Evolutionary conservation across 441 rosid species (phyloP).

Genomic region (Euphorbia neoarborescens): DNA sequence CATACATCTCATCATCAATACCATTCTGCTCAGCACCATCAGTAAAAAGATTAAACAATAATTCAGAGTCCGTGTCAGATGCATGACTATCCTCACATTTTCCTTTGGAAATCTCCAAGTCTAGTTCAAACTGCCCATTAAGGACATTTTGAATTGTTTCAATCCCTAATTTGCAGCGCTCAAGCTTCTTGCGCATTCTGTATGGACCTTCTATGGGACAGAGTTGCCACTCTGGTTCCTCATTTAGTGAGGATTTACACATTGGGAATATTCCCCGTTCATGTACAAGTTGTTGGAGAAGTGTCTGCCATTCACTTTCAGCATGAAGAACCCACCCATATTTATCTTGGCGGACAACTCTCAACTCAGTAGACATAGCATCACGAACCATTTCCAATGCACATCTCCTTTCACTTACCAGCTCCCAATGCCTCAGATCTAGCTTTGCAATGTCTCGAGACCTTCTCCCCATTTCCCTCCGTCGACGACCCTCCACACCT

Average conservation of each 20-base stretch:
- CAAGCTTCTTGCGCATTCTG: conserved; percentile 99
- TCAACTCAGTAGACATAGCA: conserved; percentile 95
- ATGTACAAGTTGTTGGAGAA: conserved; percentile 97
- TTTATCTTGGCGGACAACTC: conserved; percentile 99
- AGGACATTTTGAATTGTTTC: conserved; percentile 85
- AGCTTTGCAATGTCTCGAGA: conserved; percentile 74
- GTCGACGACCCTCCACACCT: conserved; percentile 92
- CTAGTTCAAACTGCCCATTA: conserved; percentile 68
- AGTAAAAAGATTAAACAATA: conserved; percentile 46
- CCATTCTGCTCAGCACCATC: conserved; percentile 36
- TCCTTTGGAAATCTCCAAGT: conserved; percentile 48
- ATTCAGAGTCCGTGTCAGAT: conserved; percentile 59
- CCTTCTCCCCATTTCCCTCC: conserved; percentile 89
- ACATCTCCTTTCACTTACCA: conserved; percentile 87
- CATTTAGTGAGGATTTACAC: conserved; percentile 46
- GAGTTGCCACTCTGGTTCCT: conserved; percentile 97
- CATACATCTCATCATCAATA: conserved; percentile 48
- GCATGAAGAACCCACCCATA: conserved; percentile 99
- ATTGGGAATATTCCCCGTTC: conserved; percentile 96
- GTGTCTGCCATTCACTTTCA: conserved; percentile 99
- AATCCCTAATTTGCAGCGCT: conserved; percentile 71
- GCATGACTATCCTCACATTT: conserved; percentile 51
- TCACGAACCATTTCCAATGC: conserved; percentile 95
- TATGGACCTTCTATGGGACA: conserved; percentile 99
- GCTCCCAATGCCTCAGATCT: conserved; percentile 93